These are phyloP conservation scores for Acrocalymma vagum DNA, from an alignment of 2,329 filamentous ascomycete species.

Conservation along the genomic window DNA sequence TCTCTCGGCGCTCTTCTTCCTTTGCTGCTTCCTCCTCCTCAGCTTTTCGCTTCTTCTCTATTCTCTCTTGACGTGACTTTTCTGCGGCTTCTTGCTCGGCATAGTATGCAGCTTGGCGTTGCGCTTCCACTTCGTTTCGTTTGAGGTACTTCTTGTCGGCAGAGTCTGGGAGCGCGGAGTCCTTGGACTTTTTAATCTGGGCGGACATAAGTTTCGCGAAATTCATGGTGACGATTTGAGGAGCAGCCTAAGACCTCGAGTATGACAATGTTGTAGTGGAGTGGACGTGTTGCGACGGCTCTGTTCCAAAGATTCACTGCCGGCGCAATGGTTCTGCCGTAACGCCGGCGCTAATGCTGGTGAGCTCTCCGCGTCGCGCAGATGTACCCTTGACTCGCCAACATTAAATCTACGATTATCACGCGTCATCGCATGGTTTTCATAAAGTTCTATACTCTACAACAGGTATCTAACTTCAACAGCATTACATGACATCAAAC, in stretches of 20 bases:
- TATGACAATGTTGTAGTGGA: background rate
- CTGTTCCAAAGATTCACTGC: slow-evolving; percentile 13
- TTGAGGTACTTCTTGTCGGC: slow-evolving; percentile 75
- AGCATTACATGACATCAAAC: too few species aligned
- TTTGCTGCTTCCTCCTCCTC: slow-evolving; percentile 85
- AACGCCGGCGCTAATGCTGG: slow-evolving; percentile 22
- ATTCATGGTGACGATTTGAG: slow-evolving; percentile 71
- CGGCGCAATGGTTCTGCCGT: slow-evolving; percentile 16
- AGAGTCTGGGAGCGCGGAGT: slow-evolving; percentile 47
- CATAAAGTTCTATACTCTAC: too few species aligned
- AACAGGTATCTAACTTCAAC: too few species aligned
- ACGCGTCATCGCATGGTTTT: too few species aligned
- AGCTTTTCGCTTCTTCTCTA: slow-evolving; percentile 82
- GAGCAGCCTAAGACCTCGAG: background rate
- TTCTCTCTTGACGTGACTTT: slow-evolving; percentile 72
- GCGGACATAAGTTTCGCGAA: slow-evolving; percentile 94
- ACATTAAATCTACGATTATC: too few species aligned
- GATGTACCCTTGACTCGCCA: slow-evolving; percentile 3
- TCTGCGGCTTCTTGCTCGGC: slow-evolving; percentile 82
- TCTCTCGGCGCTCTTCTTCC: slow-evolving; percentile 77
- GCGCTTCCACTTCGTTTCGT: slow-evolving; percentile 84
- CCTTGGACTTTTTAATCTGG: slow-evolving; percentile 85
- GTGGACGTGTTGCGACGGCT: slow-evolving; percentile 9
- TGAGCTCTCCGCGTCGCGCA: slow-evolving; percentile 28
- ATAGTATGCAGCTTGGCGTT: slow-evolving; percentile 80